Evolutionary conservation across 306 rosid genomes (phyloP), one percentile per base, ranked within the genome.

Genomic region (Dicorynia guianensis): DNA sequence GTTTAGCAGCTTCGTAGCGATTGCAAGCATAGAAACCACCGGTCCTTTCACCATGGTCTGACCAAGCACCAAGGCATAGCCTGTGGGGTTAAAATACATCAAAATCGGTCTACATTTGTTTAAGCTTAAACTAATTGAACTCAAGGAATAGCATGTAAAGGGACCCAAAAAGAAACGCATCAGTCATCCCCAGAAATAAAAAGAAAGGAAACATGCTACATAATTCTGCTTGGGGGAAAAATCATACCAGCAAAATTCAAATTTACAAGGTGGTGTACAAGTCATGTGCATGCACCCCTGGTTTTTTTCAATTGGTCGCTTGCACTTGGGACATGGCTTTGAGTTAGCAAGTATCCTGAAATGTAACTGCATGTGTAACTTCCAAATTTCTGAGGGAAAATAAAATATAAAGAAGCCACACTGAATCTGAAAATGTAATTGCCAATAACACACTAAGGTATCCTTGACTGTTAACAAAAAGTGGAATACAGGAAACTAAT

Each of bases 241-340:
- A 3, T 11, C 82, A 71, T 75, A 87, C 98, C 98, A 93, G 86
- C 98, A 93, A 82, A 90, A 93, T 73, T 93, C 93, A 72, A 87
- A 87, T 83, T 79, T 87, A 76, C 98, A 93, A 25, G 98, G 98
- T 14, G 91, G 89, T 8, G 90, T 86, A 70, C 98, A 93, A 34
- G 89, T 89, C 95, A 93, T 93, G 81, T 93, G 98, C 90, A 87
- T 93, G 80, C 98, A 93, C 11, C 98, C 98, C 55, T 84, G 93
- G 83, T 86, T 86, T 72, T 93, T 93, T 79, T 93, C 98, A 60
- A 93, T 93, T 4, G 96, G 90, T 49, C 95, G 83, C 91, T 89
- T 89, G 93, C 98, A 93, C 75, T 91, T 84, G 35, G 98, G 98
- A 75, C 98, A 93, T 5, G 98, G 91, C 85, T 93, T 91, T 69